Evolutionary conservation across 352 stramenopile genomes (phyloP), one percentile per base, ranked within the genome.

Genomic region (Phytophthora macrochlamydospora): DNA sequence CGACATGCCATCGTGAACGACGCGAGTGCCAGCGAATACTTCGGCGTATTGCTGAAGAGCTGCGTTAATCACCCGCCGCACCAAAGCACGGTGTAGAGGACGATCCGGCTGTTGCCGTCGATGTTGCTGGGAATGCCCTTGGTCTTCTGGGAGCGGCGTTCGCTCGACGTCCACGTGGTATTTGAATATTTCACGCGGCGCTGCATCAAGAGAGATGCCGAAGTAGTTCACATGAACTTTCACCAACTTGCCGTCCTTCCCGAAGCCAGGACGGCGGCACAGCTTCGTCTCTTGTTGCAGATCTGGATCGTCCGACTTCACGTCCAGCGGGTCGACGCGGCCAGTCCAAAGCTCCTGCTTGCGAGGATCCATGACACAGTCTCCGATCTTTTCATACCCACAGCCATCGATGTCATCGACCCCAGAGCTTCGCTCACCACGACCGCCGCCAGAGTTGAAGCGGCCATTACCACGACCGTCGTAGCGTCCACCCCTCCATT

Each of bases 151-250:
- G 31, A 48, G 24, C 1, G 44, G 57, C n/a, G 75, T 71, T n/a
- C 73, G 76, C 35, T 71, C 65, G 8, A 92, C 77, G 3, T 71
- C 57, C 8, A 87, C 77, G 52, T 90, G 81, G 58, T 92, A 92
- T 62, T 92, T 88, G 67, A 87, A 89, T 13, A 92, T 69, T 55
- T 92, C 81, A 0, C 45, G 28, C 3, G 71, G 62, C 8, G 37
- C 69, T 7, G 51, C 33, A 31, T 88, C 79, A 24, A 92, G 31
- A 2, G 68, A 70, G 8, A 92, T 59, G 7, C 50, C 55, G 48
- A 90, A 89, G 69, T 89, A 88, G 53, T 92, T 92, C 0, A 84
- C 73, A 1, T 67, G 67, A 43, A 91, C 45, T 5, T 51, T 56
- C 51, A 79, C 63, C 3, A 30, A 67, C 2, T 65, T 69, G 12